Base-by-base conservation (phyloP, 2,329 filamentous ascomycete species). In the Cladophialophora bantiana region DNA sequence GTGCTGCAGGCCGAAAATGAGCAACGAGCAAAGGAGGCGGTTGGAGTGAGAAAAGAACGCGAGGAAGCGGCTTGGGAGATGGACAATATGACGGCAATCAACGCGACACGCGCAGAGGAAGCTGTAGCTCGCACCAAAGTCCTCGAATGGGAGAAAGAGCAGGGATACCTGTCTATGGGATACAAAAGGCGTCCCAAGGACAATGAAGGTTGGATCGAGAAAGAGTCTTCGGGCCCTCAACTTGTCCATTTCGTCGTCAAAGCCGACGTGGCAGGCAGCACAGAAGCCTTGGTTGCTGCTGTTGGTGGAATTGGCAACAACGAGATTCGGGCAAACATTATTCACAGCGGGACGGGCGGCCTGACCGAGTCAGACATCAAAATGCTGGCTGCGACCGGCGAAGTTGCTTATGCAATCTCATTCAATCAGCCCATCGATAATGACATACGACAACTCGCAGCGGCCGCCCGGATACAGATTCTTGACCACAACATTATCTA, bases 211-310 rank as follows among this genome's bases (percentile, higher is more conserved):
- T 74, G 75, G 35, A 71, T 75, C 0, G 76, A 77, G 4, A 66
- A 68, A 57, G 67, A 81, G 79, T 56, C 77, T 62, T 55, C 76
- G 57, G 68, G 76, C 73, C 67, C 70, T 35, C 69, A 73, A 72
- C 80, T 85, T 15, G 85, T 97, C 56, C 90, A 90, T 73, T 95
- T 98, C 78, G 88, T 95, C 66, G 84, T 99, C 80, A 97, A 96
- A 79, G 94, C 90, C 62, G 95, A 99, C 74, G 95, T 98, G 18
- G 91, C 90, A 68, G 95, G 95, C 42, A 98, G 94, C 0, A 93
- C 94, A 0, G 95, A 99, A 81, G 95, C 95, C 2, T 90, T 98
- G 2, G 84, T 89, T 67, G 90, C 92, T 57, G 89, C 90, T 7
- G 85, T 99, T 66, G 82, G 88, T 68, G 88, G 90, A 66, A 84